Evolutionary conservation across 2,329 filamentous ascomycete species (phyloP).

Genomic region (Metarhizium robertsii): DNA sequence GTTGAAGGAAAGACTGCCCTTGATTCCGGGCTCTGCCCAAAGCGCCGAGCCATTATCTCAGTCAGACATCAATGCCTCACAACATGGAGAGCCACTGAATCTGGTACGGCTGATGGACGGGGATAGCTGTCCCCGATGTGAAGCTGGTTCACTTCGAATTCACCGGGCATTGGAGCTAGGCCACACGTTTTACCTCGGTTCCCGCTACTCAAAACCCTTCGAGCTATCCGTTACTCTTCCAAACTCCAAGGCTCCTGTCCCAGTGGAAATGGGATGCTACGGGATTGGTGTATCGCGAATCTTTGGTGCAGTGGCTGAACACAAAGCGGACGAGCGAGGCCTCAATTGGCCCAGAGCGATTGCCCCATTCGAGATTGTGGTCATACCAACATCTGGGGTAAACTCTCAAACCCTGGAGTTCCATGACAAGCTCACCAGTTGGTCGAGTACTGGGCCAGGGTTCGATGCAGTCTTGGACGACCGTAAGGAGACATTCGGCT

Average conservation of each 20-base stretch:
- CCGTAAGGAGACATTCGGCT: constrained; percentile 55
- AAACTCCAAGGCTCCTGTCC: constrained; percentile 25
- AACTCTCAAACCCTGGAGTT: constrained; percentile 44
- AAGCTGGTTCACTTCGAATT: constrained; percentile 49
- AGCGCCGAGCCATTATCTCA: constrained; percentile 1
- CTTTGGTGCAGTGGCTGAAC: constrained; percentile 75
- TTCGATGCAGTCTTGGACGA: constrained; percentile 71
- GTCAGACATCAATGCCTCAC: constrained; percentile 7
- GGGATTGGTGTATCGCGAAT: constrained; percentile 90
- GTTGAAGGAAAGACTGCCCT: constrained; percentile 14
- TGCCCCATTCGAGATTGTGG: constrained; percentile 70
- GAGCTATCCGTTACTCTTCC: constrained; percentile 47
- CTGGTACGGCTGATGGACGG: constrained; percentile 57
- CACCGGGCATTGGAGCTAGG: constrained; percentile 79
- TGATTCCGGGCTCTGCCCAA: constrained; percentile 13
- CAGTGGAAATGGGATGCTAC: constrained; percentile 91
- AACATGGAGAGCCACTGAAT: constrained; percentile 36
- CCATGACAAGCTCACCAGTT: constrained; percentile 48
- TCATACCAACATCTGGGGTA: constrained; percentile 46
- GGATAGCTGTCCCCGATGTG: constrained; percentile 66
- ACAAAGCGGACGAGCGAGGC: constrained; percentile 60
- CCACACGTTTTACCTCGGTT: constrained; percentile 91
- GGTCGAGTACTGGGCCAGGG: constrained; percentile 7
- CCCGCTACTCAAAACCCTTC: constrained; percentile 73
- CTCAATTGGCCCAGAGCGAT: constrained; percentile 84